A percentile compares a stretch with the other conserved stretches of the same genome.
Evolutionary conservation across 1,284 basidiomycete species (phyloP).

Genomic region (Schizopora paradoxa): DNA sequence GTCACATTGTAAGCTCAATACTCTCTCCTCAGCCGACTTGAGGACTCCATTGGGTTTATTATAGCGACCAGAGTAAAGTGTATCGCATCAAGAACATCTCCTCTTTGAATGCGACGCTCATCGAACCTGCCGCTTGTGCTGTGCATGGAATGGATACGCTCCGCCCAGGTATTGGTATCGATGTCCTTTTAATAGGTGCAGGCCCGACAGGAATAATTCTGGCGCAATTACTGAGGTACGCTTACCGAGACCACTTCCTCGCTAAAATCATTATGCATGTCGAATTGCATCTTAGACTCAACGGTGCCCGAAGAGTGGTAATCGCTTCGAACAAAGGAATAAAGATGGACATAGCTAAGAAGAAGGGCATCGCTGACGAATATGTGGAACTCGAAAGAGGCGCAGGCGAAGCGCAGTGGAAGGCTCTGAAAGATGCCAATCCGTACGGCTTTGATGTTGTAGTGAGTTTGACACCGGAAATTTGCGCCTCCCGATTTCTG

Average conservation of each 20-base stretch:
- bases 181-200: slow-evolving; percentile 73
- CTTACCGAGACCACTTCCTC: too few species aligned
- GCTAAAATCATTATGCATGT: too few species aligned
- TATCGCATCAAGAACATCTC: slow-evolving; percentile 81
- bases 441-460: slow-evolving; percentile 87
- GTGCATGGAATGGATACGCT: slow-evolving; percentile 87
- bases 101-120: slow-evolving; percentile 84
- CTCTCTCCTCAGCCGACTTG: background rate
- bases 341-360: slow-evolving; percentile 77
- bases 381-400: slow-evolving; percentile 79
- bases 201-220: slow-evolving; percentile 82
- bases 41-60: background rate
- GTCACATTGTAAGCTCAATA: slow-evolving; percentile 59
- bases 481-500: slow-evolving; percentile 4
- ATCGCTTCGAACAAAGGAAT: slow-evolving; percentile 82
- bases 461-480: slow-evolving; percentile 31
- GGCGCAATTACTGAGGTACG: slow-evolving; percentile 60
- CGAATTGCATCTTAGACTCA: slow-evolving; percentile 80
- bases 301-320: slow-evolving; percentile 71
- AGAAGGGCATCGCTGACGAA: slow-evolving; percentile 72
- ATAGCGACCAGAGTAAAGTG: slow-evolving; percentile 60
- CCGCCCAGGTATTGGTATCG: slow-evolving; percentile 68
- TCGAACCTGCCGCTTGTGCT: slow-evolving; percentile 85
- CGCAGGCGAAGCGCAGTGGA: slow-evolving; percentile 77
- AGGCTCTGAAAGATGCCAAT: slow-evolving; percentile 68